Conservation (phyloP, 176 grass and related monocot genomes). For the Aegilops speltoides region DNA sequence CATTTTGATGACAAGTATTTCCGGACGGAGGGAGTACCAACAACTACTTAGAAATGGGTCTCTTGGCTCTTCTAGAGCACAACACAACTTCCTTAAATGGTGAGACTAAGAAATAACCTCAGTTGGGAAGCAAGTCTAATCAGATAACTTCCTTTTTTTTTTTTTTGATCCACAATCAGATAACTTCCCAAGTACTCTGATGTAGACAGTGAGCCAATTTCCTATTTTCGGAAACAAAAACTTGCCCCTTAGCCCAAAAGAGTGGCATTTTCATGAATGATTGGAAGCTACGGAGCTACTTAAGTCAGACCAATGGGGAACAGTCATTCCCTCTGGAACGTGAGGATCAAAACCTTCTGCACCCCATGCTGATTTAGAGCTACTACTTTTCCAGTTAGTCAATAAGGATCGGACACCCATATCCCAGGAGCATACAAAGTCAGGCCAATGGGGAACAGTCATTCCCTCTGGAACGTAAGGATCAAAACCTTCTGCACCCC, state of each 20-base stretch:
- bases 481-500: neutral
- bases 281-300: neutral
- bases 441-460: neutral
- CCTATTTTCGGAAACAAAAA: neutral
- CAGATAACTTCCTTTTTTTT: no score
- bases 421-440: neutral
- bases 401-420: constrained; percentile 2
- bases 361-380: neutral
- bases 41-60: neutral
- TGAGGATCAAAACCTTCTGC: constrained; percentile 2
- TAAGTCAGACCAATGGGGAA: neutral
- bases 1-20: no score
- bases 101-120: neutral
- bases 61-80: neutral
- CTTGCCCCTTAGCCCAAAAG: neutral
- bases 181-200: constrained; percentile 11
- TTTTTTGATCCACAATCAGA: neutral
- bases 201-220: neutral
- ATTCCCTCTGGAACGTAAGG: neutral
- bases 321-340: neutral
- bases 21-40: neutral
- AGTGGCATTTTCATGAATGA: constrained; percentile 5
- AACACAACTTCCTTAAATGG: neutral
- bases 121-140: neutral
- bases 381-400: neutral